Conservation (phyloP, 208 protist genomes). For the Trypanosoma caninum region DNA sequence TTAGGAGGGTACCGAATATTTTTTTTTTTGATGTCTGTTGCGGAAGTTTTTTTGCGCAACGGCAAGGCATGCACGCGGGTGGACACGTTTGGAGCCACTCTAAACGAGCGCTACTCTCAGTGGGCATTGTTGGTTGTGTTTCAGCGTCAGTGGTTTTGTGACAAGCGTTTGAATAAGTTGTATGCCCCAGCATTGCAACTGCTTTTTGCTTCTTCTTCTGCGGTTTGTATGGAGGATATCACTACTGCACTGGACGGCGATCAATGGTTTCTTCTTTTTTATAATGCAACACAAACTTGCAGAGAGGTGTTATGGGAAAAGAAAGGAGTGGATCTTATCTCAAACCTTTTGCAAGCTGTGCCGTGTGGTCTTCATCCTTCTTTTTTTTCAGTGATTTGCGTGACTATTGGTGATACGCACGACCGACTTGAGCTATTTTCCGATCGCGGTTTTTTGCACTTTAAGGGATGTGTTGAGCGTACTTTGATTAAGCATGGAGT, state of each 20-base stretch:
- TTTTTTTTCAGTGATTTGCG: constrained; percentile 23
- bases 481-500: neutral
- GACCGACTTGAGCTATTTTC: constrained; percentile 34
- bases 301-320: constrained; percentile 22
- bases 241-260: neutral
- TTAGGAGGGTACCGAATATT: neutral
- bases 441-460: constrained; percentile 30
- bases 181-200: constrained; percentile 47
- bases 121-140: constrained; percentile 44
- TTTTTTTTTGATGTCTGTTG: constrained; percentile 41
- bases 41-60: constrained; percentile 39
- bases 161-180: constrained; percentile 32
- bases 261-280: constrained; percentile 28
- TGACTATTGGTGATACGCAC: constrained; percentile 39
- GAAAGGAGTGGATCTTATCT: constrained; percentile 27
- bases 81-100: constrained; percentile 22
- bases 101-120: constrained; percentile 25
- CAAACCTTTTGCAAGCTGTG: constrained; percentile 17
- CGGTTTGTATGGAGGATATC: constrained; percentile 2
- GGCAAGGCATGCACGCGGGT: constrained; percentile 33
- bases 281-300: constrained; percentile 20
- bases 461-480: constrained; percentile 11
- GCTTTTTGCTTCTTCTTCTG: constrained; percentile 34
- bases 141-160: constrained; percentile 52
- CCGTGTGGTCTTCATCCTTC: constrained; percentile 22